phyloP scores from a whole-genome alignment of 306 rosid species.

The Gynostemma pentaphyllum region DNA sequence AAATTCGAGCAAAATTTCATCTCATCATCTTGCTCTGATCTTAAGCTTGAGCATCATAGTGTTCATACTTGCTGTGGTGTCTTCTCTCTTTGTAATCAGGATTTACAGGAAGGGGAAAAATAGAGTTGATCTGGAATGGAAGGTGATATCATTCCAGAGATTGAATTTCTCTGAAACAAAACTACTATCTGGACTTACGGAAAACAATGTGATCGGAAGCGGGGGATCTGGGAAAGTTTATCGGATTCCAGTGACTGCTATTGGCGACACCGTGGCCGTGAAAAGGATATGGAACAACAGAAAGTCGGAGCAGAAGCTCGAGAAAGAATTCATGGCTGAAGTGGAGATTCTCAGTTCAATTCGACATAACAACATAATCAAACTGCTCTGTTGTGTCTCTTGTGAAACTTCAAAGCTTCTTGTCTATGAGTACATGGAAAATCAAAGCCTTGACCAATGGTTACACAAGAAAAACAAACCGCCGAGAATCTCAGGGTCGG shows the following conservation, averaged over 20 bases:
- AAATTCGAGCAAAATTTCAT: constrained; percentile 24
- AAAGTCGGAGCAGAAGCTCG: constrained; percentile 50
- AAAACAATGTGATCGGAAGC: constrained; percentile 41
- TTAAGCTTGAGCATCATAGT: constrained; percentile 17
- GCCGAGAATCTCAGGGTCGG: constrained; percentile 12
- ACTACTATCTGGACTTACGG: constrained; percentile 33
- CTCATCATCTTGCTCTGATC: constrained; percentile 34
- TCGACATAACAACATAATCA: constrained; percentile 73
- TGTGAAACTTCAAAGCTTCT: constrained; percentile 49
- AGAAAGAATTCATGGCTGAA: constrained; percentile 57
- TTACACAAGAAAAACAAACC: constrained; percentile 28
- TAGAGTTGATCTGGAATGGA: constrained; percentile 36
- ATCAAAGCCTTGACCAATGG: constrained; percentile 70
- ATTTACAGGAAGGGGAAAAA: constrained; percentile 20
- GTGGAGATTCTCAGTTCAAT: constrained; percentile 55
- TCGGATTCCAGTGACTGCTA: constrained; percentile 24
- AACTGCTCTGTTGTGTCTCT: constrained; percentile 52
- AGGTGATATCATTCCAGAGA: constrained; percentile 56
- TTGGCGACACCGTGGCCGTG: constrained; percentile 38
- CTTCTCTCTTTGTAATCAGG: constrained; percentile 15
- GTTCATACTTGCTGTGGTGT: constrained; percentile 10
- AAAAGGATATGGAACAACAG: constrained; percentile 43
- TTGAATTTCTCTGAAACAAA: constrained; percentile 42
- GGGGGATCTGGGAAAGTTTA: constrained; percentile 86
- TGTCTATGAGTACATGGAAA: constrained; percentile 57